phyloP scores from a whole-genome alignment of 2,329 filamentous ascomycete genomes.

The Sporothrix pseudoabietina region DNA sequence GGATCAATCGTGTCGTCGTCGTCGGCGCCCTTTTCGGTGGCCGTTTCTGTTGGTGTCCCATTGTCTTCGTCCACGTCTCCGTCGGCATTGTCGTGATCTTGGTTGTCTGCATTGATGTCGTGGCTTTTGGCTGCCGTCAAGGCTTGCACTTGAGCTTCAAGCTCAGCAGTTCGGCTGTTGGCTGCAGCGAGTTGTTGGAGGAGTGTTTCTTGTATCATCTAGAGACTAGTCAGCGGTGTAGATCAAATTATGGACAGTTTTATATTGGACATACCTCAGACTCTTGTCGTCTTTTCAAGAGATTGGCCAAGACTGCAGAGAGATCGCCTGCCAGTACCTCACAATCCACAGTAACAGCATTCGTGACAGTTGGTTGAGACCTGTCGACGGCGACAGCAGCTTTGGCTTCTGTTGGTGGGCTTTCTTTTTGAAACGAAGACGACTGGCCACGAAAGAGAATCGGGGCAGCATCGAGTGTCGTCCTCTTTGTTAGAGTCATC shows the following conservation, averaged over 20 bases:
- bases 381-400: too few relatives aligned
- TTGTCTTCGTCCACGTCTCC: neutral
- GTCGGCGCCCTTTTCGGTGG: neutral
- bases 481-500: neutral
- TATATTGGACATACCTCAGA: constrained; percentile 41
- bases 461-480: constrained; percentile 20
- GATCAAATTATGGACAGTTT: too few relatives aligned
- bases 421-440: neutral
- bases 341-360: constrained; percentile 39
- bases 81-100: neutral
- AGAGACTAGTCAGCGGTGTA: neutral
- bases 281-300: constrained; percentile 61
- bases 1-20: neutral
- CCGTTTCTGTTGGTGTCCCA: neutral
- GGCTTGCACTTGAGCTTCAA: constrained; percentile 60
- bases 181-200: constrained; percentile 38
- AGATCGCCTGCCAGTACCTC: constrained; percentile 55
- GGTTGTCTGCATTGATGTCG: neutral
- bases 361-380: too few relatives aligned
- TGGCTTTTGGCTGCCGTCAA: constrained; percentile 43
- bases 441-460: constrained; percentile 19
- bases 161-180: constrained; percentile 56
- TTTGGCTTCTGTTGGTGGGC: neutral
- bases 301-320: constrained; percentile 51
- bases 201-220: constrained; percentile 53